Conservation (phyloP, 2,329 filamentous ascomycete species). For the Bipolaris sorokiniana region DNA sequence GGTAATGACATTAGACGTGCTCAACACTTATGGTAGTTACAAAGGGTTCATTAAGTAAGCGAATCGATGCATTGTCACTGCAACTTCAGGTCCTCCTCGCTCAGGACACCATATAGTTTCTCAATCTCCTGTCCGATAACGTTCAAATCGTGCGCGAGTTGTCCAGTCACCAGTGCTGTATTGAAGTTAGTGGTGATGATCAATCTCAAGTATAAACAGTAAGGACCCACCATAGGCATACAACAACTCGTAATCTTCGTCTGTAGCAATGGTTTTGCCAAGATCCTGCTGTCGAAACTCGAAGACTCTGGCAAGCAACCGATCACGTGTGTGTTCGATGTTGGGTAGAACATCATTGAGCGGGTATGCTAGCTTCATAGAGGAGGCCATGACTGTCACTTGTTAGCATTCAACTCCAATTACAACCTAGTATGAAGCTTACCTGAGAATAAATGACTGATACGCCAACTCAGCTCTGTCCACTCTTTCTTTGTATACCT, state of each 20-base stretch:
- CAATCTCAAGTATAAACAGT: background rate
- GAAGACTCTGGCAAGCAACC: slow-evolving; percentile 84
- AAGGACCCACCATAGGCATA: slow-evolving; percentile 78
- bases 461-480: slow-evolving; percentile 79
- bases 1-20: background rate
- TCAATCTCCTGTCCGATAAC: slow-evolving; percentile 63
- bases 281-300: slow-evolving; percentile 77
- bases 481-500: slow-evolving; percentile 80
- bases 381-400: slow-evolving; percentile 77
- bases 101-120: slow-evolving; percentile 65
- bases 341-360: slow-evolving; percentile 87
- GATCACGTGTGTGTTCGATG: slow-evolving; percentile 79
- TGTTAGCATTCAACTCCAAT: slow-evolving; percentile 17
- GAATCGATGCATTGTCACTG: slow-evolving; percentile 27
- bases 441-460: slow-evolving; percentile 81
- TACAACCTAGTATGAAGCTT: slow-evolving; percentile 28
- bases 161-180: slow-evolving; percentile 67
- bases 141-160: slow-evolving; percentile 62
- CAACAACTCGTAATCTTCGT: slow-evolving; percentile 85
- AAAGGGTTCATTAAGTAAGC: background rate
- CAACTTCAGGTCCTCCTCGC: slow-evolving; percentile 66
- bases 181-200: slow-evolving; percentile 12
- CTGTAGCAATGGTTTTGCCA: slow-evolving; percentile 59
- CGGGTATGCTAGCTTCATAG: slow-evolving; percentile 92
- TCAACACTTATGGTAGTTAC: background rate